Evolutionary conservation across 495 filamentous ascomycete genomes (phyloP), one percentile per base, ranked within the genome.

Genomic region (Xylaria telfairii): DNA sequence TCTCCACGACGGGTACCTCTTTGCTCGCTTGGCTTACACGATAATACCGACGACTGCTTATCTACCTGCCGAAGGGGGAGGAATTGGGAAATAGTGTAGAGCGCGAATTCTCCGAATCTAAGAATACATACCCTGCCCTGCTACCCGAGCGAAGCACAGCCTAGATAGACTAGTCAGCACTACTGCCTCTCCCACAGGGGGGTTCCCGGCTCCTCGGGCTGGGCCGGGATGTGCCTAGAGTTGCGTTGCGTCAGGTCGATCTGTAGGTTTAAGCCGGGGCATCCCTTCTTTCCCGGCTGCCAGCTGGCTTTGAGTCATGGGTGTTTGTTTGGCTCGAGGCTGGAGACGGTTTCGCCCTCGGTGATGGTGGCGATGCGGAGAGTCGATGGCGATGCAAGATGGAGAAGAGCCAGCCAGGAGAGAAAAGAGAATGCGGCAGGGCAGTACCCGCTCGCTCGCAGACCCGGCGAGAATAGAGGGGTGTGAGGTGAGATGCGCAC

Each of bases 51-150:
- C 30, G 17, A 12, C 7, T 49, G 30, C n/a, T 21, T 59, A 9
- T 13, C 30, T n/a, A 39, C 54, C 28, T 37, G 54, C 56, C 56
- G 30, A 37, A 59, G 56, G 7, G 54, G 54, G 19, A 37, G 56
- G 24, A 21, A 26, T n/a, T 9, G 5, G 56, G 32, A n/a, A 21
- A 37, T 34, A n/a, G n/a, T n/a, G n/a, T n/a, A 21, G n/a, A 59
- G 17, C 56, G 56, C 28, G 56, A 65, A 65, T 65, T 65, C 59
- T 62, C 62, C 62, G 62, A 65, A 0, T 51, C 62, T 65, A 65
- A 65, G 62, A 65, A 65, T 65, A 65, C 30, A 49, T 37, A 34
- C 62, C 62, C 62, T 65, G 42, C 44, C 62, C 62, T 53, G 62
- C 61, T 65, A 42, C 24, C 62, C 37, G 61, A 28, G 61, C 41